A percentile compares a stretch with the other conserved stretches of the same genome.
Evolutionary conservation across 2,329 filamentous ascomycete species (phyloP).

Genomic region (Cordyceps farinosa): DNA sequence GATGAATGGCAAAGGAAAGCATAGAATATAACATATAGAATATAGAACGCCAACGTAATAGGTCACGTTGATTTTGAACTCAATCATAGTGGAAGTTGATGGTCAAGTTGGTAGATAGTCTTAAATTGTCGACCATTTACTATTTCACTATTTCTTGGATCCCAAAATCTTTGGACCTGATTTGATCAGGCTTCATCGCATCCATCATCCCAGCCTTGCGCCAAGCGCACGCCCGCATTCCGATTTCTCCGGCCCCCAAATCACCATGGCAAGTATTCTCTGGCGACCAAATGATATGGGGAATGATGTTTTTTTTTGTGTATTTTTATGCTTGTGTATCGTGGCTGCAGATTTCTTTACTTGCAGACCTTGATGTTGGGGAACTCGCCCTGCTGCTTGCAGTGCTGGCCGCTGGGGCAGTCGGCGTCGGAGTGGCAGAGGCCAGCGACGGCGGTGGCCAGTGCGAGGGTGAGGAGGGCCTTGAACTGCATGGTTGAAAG

Average conservation of each 20-base stretch:
- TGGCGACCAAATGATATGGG: not conserved
- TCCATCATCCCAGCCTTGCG: not conserved
- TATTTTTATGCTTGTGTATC: not conserved
- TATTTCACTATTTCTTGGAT: not conserved
- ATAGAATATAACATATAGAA: not conserved
- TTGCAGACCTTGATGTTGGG: conserved; percentile 19
- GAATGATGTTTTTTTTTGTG: not conserved
- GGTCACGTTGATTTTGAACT: not conserved
- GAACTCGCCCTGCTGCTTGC: conserved; percentile 20
- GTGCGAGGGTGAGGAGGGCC: conserved; percentile 11
- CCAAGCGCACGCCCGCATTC: not conserved
- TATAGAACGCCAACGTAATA: not conserved
- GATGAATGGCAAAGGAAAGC: not conserved
- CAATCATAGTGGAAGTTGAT: not conserved
- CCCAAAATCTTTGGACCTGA: not conserved
- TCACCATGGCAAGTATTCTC: not conserved
- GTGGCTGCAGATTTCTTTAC: not conserved
- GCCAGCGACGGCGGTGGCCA: conserved; percentile 8
- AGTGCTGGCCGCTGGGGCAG: conserved; percentile 16
- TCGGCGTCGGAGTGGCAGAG: conserved; percentile 14
- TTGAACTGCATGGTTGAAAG: conserved; percentile 4
- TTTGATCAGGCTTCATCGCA: not conserved
- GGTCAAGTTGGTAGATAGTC: not conserved
- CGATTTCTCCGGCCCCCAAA: not conserved
- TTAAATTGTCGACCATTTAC: not conserved